Conservation (phyloP, 345 rosid species). For the Eucalyptus decipiens region DNA sequence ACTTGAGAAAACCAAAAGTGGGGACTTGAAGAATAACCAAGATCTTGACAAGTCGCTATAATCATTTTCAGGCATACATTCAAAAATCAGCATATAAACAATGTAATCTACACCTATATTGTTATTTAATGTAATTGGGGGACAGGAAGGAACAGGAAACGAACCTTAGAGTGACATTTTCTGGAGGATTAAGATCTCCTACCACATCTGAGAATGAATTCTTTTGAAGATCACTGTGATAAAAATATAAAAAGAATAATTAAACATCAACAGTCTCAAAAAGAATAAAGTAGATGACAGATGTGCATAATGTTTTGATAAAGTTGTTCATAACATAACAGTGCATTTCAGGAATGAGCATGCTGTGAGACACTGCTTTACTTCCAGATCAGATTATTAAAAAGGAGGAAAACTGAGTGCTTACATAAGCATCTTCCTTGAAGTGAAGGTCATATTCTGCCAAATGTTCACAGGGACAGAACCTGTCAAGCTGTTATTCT, state of each 20-base stretch:
- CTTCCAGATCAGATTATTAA: neutral
- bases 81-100: neutral
- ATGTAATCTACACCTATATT: neutral
- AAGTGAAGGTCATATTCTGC: slow-evolving; percentile 30
- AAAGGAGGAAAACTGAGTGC: neutral
- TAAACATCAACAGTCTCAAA: neutral
- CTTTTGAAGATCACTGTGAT: slow-evolving; percentile 79
- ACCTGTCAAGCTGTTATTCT: slow-evolving; percentile 63
- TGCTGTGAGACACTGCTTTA: neutral
- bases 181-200: slow-evolving; percentile 57
- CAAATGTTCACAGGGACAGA: slow-evolving; percentile 49
- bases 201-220: slow-evolving; percentile 43
- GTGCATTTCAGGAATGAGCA: neutral
- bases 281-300: neutral
- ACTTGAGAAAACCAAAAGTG: neutral
- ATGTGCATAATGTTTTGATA: neutral
- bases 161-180: slow-evolving; percentile 79
- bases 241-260: neutral
- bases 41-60: neutral
- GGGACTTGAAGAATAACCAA: neutral
- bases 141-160: neutral
- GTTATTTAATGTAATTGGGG: neutral
- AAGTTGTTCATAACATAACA: neutral
- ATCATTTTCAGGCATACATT: neutral
- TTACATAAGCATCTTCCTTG: slow-evolving; percentile 55